A percentile compares a stretch with the other conserved stretches of the same genome.
Evolutionary conservation across 208 protist genomes (phyloP).

Genomic region (Leishmania amazonensis): DNA sequence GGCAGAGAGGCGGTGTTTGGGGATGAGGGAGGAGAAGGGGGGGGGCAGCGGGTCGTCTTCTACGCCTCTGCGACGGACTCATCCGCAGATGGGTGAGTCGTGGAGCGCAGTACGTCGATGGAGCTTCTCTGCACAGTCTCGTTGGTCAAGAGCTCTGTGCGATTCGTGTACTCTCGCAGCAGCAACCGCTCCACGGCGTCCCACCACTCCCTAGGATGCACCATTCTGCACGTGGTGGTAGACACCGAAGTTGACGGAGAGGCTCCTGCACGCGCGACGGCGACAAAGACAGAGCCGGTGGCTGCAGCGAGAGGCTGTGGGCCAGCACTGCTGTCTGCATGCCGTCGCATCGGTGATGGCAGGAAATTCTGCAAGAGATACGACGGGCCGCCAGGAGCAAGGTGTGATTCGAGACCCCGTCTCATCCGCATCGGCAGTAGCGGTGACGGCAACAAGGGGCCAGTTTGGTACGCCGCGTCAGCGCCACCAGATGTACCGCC

Average conservation of each 20-base stretch:
- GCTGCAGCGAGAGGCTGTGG: background rate
- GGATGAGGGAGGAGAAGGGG: background rate
- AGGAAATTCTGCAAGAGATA: slow-evolving; percentile 9
- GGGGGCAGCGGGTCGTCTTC: background rate
- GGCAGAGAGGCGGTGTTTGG: background rate
- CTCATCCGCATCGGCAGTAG: background rate
- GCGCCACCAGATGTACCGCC: background rate
- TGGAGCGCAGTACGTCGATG: slow-evolving; percentile 13
- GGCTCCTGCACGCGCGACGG: background rate
- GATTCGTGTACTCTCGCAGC: slow-evolving; percentile 43
- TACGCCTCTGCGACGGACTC: background rate
- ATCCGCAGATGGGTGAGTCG: background rate
- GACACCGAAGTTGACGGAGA: background rate
- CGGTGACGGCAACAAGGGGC: background rate
- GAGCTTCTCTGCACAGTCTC: slow-evolving; percentile 33
- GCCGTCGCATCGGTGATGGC: background rate
- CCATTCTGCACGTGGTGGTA: background rate
- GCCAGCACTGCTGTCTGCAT: background rate
- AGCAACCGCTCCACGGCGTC: slow-evolving; percentile 61
- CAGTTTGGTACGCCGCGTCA: background rate
- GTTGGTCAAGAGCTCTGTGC: slow-evolving; percentile 21
- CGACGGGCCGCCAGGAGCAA: background rate
- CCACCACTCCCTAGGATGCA: slow-evolving; percentile 16
- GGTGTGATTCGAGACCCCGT: slow-evolving; percentile 1
- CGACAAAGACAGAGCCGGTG: background rate